Evolutionary conservation across 2,329 filamentous ascomycete species (phyloP).

Genomic region (Graphium sp.): DNA sequence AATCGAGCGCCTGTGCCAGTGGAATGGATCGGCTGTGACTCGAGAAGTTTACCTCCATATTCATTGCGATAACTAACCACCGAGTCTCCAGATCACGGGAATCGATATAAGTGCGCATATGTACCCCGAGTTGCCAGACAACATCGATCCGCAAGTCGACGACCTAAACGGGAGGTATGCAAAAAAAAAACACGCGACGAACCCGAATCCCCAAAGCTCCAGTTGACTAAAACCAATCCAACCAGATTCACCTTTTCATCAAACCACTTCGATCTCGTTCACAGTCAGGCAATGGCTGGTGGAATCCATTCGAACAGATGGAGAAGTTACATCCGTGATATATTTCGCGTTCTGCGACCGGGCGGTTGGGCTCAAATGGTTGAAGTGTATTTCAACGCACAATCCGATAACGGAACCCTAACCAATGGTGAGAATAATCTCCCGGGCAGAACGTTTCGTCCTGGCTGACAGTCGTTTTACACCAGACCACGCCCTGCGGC

Average conservation of each 20-base stretch:
- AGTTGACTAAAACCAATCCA: background rate
- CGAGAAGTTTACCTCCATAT: slow-evolving; percentile 14
- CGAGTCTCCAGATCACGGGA: slow-evolving; percentile 55
- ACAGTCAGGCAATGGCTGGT: slow-evolving; percentile 56
- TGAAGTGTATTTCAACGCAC: slow-evolving; percentile 74
- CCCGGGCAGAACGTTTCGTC: background rate
- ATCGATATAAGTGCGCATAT: slow-evolving; percentile 58
- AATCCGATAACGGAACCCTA: slow-evolving; percentile 71
- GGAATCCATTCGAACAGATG: slow-evolving; percentile 61
- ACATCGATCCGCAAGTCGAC: slow-evolving; percentile 56
- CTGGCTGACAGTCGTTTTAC: background rate
- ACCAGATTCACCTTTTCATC: slow-evolving; percentile 47
- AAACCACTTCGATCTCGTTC: slow-evolving; percentile 66
- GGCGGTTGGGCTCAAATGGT: slow-evolving; percentile 79
- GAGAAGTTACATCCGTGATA: slow-evolving; percentile 60
- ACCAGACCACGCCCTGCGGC: slow-evolving; percentile 43
- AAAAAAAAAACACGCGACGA: background rate
- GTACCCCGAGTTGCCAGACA: slow-evolving; percentile 45
- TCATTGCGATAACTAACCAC: too few relatives aligned
- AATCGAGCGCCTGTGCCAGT: too few relatives aligned
- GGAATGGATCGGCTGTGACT: background rate
- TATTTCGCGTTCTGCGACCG: slow-evolving; percentile 52
- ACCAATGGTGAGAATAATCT: slow-evolving; percentile 30
- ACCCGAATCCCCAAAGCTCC: background rate
- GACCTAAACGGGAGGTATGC: slow-evolving; percentile 49